Conservation (phyloP, 805 yeast genomes). For the Jamesozyma jinghongensis region DNA sequence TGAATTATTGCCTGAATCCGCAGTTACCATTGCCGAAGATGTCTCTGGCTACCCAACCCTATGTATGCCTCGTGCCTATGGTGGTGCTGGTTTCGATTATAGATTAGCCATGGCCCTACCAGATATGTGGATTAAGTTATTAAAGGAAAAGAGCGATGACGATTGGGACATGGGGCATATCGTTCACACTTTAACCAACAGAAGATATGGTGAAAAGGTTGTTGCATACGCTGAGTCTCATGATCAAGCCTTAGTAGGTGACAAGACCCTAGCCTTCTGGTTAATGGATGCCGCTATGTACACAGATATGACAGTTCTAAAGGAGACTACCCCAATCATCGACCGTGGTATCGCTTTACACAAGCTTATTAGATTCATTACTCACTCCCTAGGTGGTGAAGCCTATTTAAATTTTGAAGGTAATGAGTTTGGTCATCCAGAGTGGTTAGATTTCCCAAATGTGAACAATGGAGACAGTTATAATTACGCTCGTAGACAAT, state of each 20-base stretch:
- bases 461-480: slow-evolving; percentile 79
- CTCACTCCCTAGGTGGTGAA: slow-evolving; percentile 93
- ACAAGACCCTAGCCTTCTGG: slow-evolving; percentile 95
- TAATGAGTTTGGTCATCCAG: slow-evolving; percentile 97
- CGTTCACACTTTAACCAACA: slow-evolving; percentile 72
- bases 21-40: slow-evolving; percentile 87
- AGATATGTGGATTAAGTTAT: slow-evolving; percentile 95
- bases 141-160: slow-evolving; percentile 78
- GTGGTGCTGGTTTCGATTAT: slow-evolving; percentile 93
- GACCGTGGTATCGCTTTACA: slow-evolving; percentile 89
- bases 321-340: slow-evolving; percentile 65
- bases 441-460: slow-evolving; percentile 97
- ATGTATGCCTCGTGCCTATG: slow-evolving; percentile 60
- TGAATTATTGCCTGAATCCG: slow-evolving; percentile 42
- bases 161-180: slow-evolving; percentile 86
- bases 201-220: slow-evolving; percentile 82
- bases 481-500: slow-evolving; percentile 93
- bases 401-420: slow-evolving; percentile 95
- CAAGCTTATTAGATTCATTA: slow-evolving; percentile 78
- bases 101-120: slow-evolving; percentile 95
- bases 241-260: slow-evolving; percentile 97
- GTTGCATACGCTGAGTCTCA: slow-evolving; percentile 92
- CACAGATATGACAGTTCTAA: slow-evolving; percentile 78
- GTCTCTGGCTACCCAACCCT: slow-evolving; percentile 96
- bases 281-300: slow-evolving; percentile 98